Conservation (phyloP, 177 flowering plant species). For the Telopea speciosissima region DNA sequence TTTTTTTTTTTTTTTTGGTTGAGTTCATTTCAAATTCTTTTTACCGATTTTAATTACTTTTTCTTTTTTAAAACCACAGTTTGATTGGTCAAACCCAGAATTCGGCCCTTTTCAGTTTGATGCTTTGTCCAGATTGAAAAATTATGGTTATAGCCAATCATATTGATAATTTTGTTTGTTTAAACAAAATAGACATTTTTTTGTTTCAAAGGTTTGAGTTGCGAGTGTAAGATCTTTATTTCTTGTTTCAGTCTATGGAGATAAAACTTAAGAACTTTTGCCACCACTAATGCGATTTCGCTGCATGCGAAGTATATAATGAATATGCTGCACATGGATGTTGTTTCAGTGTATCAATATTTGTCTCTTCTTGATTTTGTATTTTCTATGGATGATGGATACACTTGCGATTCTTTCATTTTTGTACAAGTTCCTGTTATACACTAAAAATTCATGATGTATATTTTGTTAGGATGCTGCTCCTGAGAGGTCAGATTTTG, state of each 20-base stretch:
- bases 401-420: neutral
- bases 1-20: too few relatives aligned
- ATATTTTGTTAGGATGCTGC: slow-evolving; percentile 30
- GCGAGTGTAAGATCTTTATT: neutral
- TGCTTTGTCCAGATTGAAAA: too few relatives aligned
- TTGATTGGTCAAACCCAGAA: too few relatives aligned
- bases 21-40: too few relatives aligned
- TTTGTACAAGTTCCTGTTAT: neutral
- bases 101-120: too few relatives aligned
- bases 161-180: too few relatives aligned
- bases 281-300: neutral
- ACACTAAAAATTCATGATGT: neutral
- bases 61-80: too few relatives aligned
- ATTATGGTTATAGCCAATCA: too few relatives aligned
- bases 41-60: too few relatives aligned
- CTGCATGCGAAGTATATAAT: neutral
- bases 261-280: neutral
- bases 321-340: neutral
- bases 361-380: neutral
- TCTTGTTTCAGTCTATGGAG: neutral
- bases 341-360: neutral
- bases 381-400: neutral
- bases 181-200: too few relatives aligned
- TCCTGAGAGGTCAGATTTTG: slow-evolving; percentile 23
- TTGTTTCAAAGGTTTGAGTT: neutral